Base-by-base conservation (phyloP, 108 stramenopile species). In the Fragilaria crotonensis region DNA sequence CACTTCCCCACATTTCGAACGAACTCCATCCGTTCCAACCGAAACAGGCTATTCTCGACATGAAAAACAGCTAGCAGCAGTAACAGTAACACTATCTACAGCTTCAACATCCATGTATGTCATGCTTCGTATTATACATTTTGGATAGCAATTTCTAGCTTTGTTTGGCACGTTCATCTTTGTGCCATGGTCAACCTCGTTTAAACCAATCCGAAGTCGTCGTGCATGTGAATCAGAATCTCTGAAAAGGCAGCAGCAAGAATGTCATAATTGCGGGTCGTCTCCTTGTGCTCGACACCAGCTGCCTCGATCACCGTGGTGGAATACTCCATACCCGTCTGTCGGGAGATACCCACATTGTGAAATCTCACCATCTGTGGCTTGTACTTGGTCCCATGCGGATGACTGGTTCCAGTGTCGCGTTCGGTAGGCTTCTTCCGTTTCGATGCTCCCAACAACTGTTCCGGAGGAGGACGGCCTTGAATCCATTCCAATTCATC, bases 231-330 rank as follows among this genome's bases (percentile, higher is more conserved):
- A 56, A 75, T 64, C 51, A 93, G 50, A 14, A 87, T 76, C 33
- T 93, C 92, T 2, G 86, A 72, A 53, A 93, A 90, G 0, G 81
- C 88, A 9, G 88, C 92, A 9, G 87, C 87, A 2, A 93, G 67
- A 33, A 93, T 88, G 47, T 93, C 92, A 57, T 85, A 89, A 54
- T 93, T 93, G 47, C 89, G 63, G 26, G 92, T 89, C 14, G 92
- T 87, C 67, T 93, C 92, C 54, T 93, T 93, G 59, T 93, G 92
- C 47, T 93, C 92, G 21, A 93, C 84, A 25, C 86, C 84, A 50
- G 85, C 68, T 18, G 92, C 92, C 76, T 93, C 92, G 36, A 93
- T 82, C 2, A 93, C 80, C 18, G 86, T 77, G 19, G 92, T 93
- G 2, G 88, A 81, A 59, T 89, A 93, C 49, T 89, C 79, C 60